These are phyloP conservation scores for Lanmaoa rubissima DNA, from an alignment of 768 basidiomycete species.

Conservation along the genomic window DNA sequence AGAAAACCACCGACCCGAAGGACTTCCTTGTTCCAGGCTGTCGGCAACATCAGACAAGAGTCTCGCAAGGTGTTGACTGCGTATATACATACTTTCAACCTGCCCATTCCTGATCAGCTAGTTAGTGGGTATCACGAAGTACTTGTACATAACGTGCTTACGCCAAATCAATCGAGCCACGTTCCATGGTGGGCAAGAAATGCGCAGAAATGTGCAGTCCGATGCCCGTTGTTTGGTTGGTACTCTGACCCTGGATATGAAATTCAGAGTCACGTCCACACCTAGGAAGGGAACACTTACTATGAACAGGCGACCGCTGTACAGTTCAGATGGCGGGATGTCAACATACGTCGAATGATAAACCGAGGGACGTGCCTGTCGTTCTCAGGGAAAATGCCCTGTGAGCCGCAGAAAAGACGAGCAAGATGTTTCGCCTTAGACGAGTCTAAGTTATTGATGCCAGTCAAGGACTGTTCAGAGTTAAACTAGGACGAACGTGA, in stretches of 20 bases:
- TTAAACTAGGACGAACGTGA: constrained; percentile 5
- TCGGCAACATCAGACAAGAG: neutral
- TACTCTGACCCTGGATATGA: constrained; percentile 70
- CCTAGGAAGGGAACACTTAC: neutral
- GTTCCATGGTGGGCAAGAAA: constrained; percentile 94
- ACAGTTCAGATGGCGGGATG: too few relatives aligned
- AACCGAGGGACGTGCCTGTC: neutral
- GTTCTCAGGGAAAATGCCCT: constrained; percentile 5
- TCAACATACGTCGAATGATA: neutral
- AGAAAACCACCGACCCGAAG: constrained; percentile 81
- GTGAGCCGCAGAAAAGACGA: neutral
- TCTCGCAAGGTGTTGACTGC: neutral
- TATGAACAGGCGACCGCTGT: constrained; percentile 15
- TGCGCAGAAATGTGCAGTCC: constrained; percentile 63
- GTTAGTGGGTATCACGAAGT: neutral
- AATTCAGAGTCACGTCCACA: constrained; percentile 4
- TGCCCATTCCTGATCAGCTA: constrained; percentile 65
- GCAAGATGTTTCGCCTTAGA: neutral
- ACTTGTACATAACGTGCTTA: constrained; percentile 34
- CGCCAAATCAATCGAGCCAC: constrained; percentile 89
- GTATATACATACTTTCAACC: constrained; percentile 57
- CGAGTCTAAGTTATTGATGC: neutral
- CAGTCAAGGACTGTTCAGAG: constrained; percentile 2
- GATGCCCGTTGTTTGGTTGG: constrained; percentile 84
- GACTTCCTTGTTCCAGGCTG: constrained; percentile 90